These are phyloP conservation scores for Rhytidhysteron rufulum DNA, from an alignment of 2,329 filamentous ascomycete species.

Conservation along the genomic window DNA sequence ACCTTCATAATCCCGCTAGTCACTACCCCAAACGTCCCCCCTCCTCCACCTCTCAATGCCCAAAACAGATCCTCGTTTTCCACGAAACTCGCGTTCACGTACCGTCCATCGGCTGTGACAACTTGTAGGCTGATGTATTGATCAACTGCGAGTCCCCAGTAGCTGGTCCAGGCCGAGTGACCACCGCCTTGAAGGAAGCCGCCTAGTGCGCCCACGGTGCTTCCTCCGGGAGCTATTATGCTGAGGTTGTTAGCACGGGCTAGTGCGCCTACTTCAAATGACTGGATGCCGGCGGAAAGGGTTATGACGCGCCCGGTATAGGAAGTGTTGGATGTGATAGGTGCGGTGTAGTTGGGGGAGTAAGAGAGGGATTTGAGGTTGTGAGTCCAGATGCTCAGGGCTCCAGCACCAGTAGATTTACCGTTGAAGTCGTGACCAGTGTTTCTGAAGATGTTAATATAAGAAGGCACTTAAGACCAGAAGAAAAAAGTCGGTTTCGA, in stretches of 20 bases:
- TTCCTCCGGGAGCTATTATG: constrained; percentile 52
- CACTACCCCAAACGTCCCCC: constrained; percentile 25
- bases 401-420: constrained; percentile 13
- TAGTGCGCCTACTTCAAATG: constrained; percentile 45
- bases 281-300: constrained; percentile 50
- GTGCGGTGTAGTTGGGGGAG: constrained; percentile 12
- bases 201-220: constrained; percentile 46
- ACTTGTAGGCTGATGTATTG: constrained; percentile 17
- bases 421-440: constrained; percentile 21
- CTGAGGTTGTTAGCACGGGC: constrained; percentile 42
- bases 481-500: background rate
- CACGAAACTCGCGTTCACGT: constrained; percentile 14
- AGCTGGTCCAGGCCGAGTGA: constrained; percentile 47
- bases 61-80: constrained; percentile 20
- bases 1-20: constrained; percentile 35
- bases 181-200: constrained; percentile 45
- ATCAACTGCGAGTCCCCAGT: constrained; percentile 31
- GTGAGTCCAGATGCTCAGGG: constrained; percentile 19
- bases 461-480: background rate
- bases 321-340: background rate
- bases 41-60: constrained; percentile 24
- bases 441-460: no score
- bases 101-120: constrained; percentile 17
- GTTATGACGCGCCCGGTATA: constrained; percentile 40
- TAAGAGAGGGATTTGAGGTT: constrained; percentile 18